These are phyloP conservation scores for Lentinula aciculospora DNA, from an alignment of 768 basidiomycete genomes.

Conservation along the genomic window DNA sequence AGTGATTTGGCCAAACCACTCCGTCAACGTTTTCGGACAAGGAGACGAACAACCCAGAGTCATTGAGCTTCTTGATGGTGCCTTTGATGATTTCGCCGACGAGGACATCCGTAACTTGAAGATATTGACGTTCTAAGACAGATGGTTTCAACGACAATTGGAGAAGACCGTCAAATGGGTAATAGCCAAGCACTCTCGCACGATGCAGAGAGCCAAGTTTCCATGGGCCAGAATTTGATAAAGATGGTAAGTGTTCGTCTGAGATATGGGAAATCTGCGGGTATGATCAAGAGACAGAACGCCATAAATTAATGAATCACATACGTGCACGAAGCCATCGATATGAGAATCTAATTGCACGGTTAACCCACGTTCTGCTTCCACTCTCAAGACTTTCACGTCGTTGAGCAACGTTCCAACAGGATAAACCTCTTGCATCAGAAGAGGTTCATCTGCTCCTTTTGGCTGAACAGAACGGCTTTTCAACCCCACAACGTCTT, in stretches of 20 bases:
- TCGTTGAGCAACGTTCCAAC: constrained; percentile 68
- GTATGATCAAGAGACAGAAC: constrained; percentile 10
- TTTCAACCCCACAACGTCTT: constrained; percentile 61
- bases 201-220: constrained; percentile 72
- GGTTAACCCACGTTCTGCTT: constrained; percentile 77
- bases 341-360: constrained; percentile 59
- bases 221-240: constrained; percentile 78
- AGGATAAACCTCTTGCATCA: constrained; percentile 56
- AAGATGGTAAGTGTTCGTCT: constrained; percentile 82
- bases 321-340: constrained; percentile 84
- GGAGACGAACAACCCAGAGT: constrained; percentile 78
- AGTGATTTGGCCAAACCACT: constrained; percentile 91
- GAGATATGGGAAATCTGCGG: constrained; percentile 88
- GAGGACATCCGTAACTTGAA: constrained; percentile 75
- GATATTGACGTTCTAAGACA: constrained; percentile 78
- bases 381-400: constrained; percentile 69
- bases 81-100: constrained; percentile 87
- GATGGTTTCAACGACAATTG: constrained; percentile 84
- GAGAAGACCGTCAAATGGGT: constrained; percentile 80
- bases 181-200: constrained; percentile 84
- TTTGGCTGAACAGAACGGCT: constrained; percentile 24
- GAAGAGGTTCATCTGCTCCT: constrained; percentile 16
- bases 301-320: constrained; percentile 20
- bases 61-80: constrained; percentile 79
- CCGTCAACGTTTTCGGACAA: constrained; percentile 87